phyloP scores from a whole-genome alignment of 768 basidiomycete species.

The Termitomyces sp. region DNA sequence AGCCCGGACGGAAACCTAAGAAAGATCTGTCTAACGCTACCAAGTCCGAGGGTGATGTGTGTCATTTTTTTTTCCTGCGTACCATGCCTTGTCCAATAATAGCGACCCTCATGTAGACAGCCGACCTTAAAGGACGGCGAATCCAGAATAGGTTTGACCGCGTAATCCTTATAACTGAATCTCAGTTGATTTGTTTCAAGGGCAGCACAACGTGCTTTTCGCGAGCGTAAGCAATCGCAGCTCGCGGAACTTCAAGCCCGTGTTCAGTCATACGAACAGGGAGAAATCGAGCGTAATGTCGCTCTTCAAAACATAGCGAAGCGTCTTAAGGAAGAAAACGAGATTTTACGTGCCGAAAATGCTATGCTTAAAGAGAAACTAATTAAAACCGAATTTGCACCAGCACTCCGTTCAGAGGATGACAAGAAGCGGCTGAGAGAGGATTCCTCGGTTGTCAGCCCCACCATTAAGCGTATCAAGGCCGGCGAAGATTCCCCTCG shows the following conservation, averaged over 20 bases:
- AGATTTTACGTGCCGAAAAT: slow-evolving; percentile 67
- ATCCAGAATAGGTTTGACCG: slow-evolving; percentile 64
- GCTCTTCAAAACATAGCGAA: slow-evolving; percentile 81
- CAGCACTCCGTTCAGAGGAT: slow-evolving; percentile 21
- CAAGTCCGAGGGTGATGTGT: slow-evolving; percentile 43
- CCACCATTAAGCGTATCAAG: slow-evolving; percentile 29
- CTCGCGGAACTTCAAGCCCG: slow-evolving; percentile 85
- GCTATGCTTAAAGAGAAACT: slow-evolving; percentile 48
- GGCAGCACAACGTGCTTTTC: slow-evolving; percentile 85
- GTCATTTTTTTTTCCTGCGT: slow-evolving; percentile 13
- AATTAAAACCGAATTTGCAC: slow-evolving; percentile 34
- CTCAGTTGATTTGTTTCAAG: slow-evolving; percentile 30
- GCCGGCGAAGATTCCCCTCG: slow-evolving; percentile 24
- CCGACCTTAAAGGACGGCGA: slow-evolving; percentile 59
- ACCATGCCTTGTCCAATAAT: not conserved
- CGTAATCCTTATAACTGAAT: not conserved
- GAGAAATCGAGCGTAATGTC: slow-evolving; percentile 85
- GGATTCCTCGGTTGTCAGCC: slow-evolving; percentile 34
- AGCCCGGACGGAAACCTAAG: slow-evolving; percentile 86
- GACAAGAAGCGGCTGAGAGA: slow-evolving; percentile 61
- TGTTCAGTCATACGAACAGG: slow-evolving; percentile 80
- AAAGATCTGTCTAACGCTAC: slow-evolving; percentile 42
- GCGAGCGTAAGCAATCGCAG: slow-evolving; percentile 85
- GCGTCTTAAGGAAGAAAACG: slow-evolving; percentile 84
- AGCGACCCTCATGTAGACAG: slow-evolving; percentile 9